These are phyloP conservation scores for Pleurotus ostreatus DNA, from an alignment of 768 basidiomycete genomes.

Conservation along the genomic window DNA sequence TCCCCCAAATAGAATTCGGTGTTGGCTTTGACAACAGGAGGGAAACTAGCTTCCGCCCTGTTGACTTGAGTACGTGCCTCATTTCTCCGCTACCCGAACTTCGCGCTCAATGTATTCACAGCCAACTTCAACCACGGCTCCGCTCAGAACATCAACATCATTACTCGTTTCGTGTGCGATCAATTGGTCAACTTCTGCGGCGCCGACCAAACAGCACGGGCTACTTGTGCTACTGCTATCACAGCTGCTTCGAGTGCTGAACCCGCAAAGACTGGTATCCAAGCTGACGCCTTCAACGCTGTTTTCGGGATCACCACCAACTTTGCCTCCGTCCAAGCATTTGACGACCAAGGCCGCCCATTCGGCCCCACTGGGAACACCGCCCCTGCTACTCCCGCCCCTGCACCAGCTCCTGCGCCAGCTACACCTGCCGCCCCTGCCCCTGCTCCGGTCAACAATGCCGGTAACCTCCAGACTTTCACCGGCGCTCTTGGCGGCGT, in stretches of 20 bases:
- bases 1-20: slow-evolving; percentile 53
- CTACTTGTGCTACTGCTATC: slow-evolving; percentile 38
- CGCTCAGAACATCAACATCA: slow-evolving; percentile 56
- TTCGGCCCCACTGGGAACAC: slow-evolving; percentile 22
- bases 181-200: slow-evolving; percentile 48
- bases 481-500: slow-evolving; percentile 43
- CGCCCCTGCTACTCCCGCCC: slow-evolving; percentile 9
- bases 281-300: slow-evolving; percentile 62
- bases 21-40: slow-evolving; percentile 49
- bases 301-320: slow-evolving; percentile 50
- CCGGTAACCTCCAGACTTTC: slow-evolving; percentile 46
- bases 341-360: slow-evolving; percentile 42
- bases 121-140: slow-evolving; percentile 54
- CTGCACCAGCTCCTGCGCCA: slow-evolving; percentile 12
- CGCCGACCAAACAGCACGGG: slow-evolving; percentile 49
- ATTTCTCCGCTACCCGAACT: background rate
- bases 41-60: slow-evolving; percentile 53
- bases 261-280: slow-evolving; percentile 38
- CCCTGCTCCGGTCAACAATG: slow-evolving; percentile 11
- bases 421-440: slow-evolving; percentile 10
- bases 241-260: slow-evolving; percentile 38
- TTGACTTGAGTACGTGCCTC: slow-evolving; percentile 32
- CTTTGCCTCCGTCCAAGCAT: slow-evolving; percentile 39
- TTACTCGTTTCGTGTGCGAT: slow-evolving; percentile 60
- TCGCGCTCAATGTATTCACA: slow-evolving; percentile 10